phyloP scores from a whole-genome alignment of 148 eudicot species.

The Rhododendron griersonianum region DNA sequence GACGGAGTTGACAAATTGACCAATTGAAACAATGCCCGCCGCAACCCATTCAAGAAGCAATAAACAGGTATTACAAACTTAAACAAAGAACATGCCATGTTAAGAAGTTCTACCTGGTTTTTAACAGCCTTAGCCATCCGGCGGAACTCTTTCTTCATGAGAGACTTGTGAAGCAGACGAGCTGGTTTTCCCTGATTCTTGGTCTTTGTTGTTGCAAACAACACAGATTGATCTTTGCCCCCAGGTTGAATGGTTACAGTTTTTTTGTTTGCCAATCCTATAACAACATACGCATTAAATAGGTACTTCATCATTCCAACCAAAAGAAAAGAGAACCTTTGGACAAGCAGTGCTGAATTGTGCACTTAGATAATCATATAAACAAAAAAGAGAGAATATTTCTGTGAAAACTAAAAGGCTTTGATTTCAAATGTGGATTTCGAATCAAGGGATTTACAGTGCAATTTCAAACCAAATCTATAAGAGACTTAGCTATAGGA shows the following conservation, averaged over 20 bases:
- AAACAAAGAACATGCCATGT: not conserved
- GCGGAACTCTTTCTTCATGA: conserved; percentile 82
- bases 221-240: conserved; percentile 65
- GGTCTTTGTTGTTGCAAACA: conserved; percentile 80
- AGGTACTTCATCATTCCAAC: not conserved
- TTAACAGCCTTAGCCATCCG: conserved; percentile 86
- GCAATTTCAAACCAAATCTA: not conserved
- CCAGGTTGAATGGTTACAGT: conserved; percentile 77
- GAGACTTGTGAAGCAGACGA: conserved; percentile 60
- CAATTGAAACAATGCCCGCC: not conserved
- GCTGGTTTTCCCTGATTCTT: conserved; percentile 85
- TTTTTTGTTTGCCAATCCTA: conserved; percentile 91
- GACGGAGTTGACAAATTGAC: not conserved
- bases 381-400: not conserved
- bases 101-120: conserved; percentile 60
- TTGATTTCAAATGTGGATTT: not conserved
- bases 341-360: not conserved
- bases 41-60: not conserved
- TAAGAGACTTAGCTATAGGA: not conserved
- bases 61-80: too few relatives aligned
- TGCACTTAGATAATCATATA: not conserved
- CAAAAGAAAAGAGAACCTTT: not conserved
- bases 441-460: not conserved
- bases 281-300: not conserved
- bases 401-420: not conserved